Evolutionary conservation across 495 filamentous ascomycete genomes (phyloP).

Genomic region (Neurospora discreta): DNA sequence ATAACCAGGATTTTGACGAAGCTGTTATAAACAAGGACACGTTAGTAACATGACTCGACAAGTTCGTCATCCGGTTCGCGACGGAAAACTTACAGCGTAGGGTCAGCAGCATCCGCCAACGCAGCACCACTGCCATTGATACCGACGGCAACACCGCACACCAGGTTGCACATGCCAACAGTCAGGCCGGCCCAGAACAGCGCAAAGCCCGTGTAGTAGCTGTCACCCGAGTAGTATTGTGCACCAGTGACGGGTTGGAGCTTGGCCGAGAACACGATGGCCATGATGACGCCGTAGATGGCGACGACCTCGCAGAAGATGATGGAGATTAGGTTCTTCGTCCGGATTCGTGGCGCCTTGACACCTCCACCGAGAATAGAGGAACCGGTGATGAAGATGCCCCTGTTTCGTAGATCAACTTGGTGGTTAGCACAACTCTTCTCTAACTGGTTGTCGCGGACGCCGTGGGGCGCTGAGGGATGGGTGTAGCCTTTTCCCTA

Average conservation of each 20-base stretch:
- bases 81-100: conserved; percentile 59
- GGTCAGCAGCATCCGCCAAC: conserved; percentile 89
- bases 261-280: conserved; percentile 92
- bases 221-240: conserved; percentile 55
- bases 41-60: conserved; percentile 11
- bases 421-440: neutral
- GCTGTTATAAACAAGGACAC: conserved; percentile 30
- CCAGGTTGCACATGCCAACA: conserved; percentile 86
- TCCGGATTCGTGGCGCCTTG: conserved; percentile 88
- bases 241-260: conserved; percentile 53
- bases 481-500: neutral
- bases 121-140: conserved; percentile 97
- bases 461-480: neutral
- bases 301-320: conserved; percentile 99
- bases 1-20: conserved; percentile 99
- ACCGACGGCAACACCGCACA: conserved; percentile 93
- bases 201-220: conserved; percentile 93
- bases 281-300: conserved; percentile 99
- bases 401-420: conserved; percentile 43
- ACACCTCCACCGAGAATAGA: conserved; percentile 96
- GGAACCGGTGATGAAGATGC: conserved; percentile 98
- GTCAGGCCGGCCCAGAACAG: conserved; percentile 93
- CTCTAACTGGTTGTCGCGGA: neutral
- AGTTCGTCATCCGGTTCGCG: neutral
- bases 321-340: conserved; percentile 98